These are phyloP conservation scores for Byssothecium circinans DNA, from an alignment of 2,329 filamentous ascomycete species.

Conservation along the genomic window DNA sequence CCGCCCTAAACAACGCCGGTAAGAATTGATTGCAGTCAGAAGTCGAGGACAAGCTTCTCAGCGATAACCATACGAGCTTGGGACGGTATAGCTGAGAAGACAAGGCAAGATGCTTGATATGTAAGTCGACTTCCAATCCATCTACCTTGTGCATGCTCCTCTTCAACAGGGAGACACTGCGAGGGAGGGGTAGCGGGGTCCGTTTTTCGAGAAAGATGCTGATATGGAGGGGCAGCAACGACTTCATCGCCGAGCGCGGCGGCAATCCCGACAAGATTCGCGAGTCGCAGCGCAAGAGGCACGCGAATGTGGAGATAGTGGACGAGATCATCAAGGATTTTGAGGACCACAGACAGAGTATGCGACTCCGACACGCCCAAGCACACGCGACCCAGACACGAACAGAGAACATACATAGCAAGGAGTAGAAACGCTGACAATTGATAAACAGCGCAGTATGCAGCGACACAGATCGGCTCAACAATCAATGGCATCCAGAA, in stretches of 20 bases:
- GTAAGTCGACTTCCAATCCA: constrained; percentile 20
- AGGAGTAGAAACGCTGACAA: too few relatives aligned
- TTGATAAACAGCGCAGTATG: constrained; percentile 63
- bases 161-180: background rate
- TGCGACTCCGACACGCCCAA: background rate
- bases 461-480: constrained; percentile 53
- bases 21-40: background rate
- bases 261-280: constrained; percentile 90
- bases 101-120: constrained; percentile 35
- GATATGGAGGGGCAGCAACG: constrained; percentile 44
- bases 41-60: background rate
- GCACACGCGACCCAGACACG: background rate
- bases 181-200: background rate
- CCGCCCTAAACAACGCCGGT: too few relatives aligned
- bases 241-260: constrained; percentile 72
- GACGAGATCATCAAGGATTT: constrained; percentile 52
- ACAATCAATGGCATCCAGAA: constrained; percentile 47
- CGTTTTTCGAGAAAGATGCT: constrained; percentile 6
- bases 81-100: constrained; percentile 1
- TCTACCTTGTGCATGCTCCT: too few relatives aligned
- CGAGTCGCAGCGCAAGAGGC: constrained; percentile 83
- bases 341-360: constrained; percentile 74
- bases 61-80: background rate
- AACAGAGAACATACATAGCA: too few relatives aligned
- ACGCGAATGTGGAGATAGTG: constrained; percentile 73